These are phyloP conservation scores for Articulospora tetracladia DNA, from an alignment of 495 filamentous ascomycete genomes.

Conservation along the genomic window DNA sequence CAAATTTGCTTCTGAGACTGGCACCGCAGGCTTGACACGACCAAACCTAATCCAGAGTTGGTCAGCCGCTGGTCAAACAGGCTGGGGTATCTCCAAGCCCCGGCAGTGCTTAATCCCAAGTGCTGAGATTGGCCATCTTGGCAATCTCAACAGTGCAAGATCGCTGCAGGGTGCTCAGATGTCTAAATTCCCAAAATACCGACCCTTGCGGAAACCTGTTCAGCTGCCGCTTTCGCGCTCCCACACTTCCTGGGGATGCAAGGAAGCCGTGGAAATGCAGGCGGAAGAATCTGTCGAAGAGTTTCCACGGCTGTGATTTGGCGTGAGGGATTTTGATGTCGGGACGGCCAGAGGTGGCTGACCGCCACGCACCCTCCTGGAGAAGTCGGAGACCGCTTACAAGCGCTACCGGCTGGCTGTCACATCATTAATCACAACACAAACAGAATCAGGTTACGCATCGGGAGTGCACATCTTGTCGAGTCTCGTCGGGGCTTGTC, in stretches of 20 bases:
- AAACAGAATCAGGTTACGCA: background rate
- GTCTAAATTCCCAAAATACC: background rate
- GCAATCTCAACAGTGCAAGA: background rate
- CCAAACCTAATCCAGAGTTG: too few relatives aligned
- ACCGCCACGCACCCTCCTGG: background rate
- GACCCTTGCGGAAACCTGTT: background rate
- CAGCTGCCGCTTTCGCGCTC: background rate
- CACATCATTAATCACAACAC: background rate
- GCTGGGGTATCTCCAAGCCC: background rate
- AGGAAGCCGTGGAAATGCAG: background rate
- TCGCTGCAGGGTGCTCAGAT: background rate
- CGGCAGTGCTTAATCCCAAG: background rate
- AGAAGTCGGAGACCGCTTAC: background rate
- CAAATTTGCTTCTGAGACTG: too few relatives aligned
- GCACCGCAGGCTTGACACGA: background rate
- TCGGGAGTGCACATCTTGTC: too few relatives aligned
- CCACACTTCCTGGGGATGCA: background rate
- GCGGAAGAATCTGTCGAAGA: background rate
- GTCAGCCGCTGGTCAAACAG: too few relatives aligned
- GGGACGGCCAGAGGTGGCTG: background rate
- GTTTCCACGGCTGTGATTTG: background rate
- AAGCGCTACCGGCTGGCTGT: background rate
- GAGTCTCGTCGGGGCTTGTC: background rate
- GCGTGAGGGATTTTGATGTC: background rate
- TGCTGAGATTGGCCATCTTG: background rate